A percentile compares a stretch with the other conserved stretches of the same genome.
phyloP scores from a whole-genome alignment of 1,284 basidiomycete species.

The Afroboletus lepidellus region DNA sequence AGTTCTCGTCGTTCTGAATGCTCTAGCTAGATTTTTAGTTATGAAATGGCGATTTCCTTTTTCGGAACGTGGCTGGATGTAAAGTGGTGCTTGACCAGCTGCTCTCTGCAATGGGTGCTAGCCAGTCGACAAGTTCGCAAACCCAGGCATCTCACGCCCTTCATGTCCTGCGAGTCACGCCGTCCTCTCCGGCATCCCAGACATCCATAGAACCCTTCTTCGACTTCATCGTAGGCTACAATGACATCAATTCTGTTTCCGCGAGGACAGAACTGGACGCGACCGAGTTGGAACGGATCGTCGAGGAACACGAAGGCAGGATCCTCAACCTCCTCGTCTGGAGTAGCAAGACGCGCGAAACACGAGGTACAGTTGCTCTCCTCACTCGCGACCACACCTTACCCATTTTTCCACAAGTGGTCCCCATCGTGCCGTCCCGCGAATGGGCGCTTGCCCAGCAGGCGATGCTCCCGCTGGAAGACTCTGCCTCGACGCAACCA shows the following conservation, averaged over 20 bases:
- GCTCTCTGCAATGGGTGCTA: slow-evolving; percentile 59
- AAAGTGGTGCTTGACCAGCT: not conserved
- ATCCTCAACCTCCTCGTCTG: slow-evolving; percentile 82
- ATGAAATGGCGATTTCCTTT: too few species aligned
- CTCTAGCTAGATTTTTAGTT: too few species aligned
- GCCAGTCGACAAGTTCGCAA: slow-evolving; percentile 63
- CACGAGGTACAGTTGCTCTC: slow-evolving; percentile 64
- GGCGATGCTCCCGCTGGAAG: slow-evolving; percentile 34
- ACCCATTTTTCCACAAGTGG: slow-evolving; percentile 51
- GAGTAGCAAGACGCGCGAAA: slow-evolving; percentile 84
- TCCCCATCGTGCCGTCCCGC: slow-evolving; percentile 82
- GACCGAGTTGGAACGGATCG: slow-evolving; percentile 73
- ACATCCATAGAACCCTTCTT: slow-evolving; percentile 94
- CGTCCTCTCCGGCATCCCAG: slow-evolving; percentile 81
- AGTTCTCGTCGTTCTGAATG: too few species aligned
- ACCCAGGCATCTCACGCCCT: slow-evolving; percentile 61
- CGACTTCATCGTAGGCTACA: slow-evolving; percentile 91
- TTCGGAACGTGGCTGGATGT: slow-evolving; percentile 2
- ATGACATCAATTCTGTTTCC: slow-evolving; percentile 61
- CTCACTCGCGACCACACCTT: not conserved
- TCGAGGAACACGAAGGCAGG: slow-evolving; percentile 86
- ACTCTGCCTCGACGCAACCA: slow-evolving; percentile 49
- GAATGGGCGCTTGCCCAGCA: slow-evolving; percentile 67
- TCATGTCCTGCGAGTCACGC: slow-evolving; percentile 84
- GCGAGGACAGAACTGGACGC: slow-evolving; percentile 63